Evolutionary conservation across 768 basidiomycete species (phyloP).

Genomic region (Mycena vulgaris): DNA sequence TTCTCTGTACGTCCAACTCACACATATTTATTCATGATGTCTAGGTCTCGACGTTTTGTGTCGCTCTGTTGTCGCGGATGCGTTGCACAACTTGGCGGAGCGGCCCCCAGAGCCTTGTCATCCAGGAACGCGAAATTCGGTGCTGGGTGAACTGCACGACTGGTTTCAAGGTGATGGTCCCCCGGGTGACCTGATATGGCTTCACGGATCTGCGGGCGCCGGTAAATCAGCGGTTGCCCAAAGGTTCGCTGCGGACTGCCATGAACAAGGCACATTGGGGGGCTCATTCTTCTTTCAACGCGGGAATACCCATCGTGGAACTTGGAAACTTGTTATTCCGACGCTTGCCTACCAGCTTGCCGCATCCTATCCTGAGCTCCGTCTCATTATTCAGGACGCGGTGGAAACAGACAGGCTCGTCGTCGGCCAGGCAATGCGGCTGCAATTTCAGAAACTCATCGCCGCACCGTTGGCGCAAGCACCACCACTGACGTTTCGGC

Average conservation of each 20-base stretch:
- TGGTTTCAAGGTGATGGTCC: not conserved
- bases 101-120: conserved; percentile 1
- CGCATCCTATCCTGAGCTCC: conserved; percentile 10
- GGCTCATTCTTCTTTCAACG: conserved; percentile 53
- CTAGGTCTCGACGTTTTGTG: conserved; percentile 47
- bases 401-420: conserved; percentile 33
- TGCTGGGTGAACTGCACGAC: not conserved
- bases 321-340: conserved; percentile 41
- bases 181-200: conserved; percentile 32
- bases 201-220: conserved; percentile 38
- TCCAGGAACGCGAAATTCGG: conserved; percentile 3
- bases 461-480: conserved; percentile 14
- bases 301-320: conserved; percentile 41
- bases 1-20: not conserved
- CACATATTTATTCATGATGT: not conserved
- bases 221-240: conserved; percentile 41
- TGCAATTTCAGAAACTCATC: too few species aligned
- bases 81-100: conserved; percentile 1
- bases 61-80: not conserved
- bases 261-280: conserved; percentile 36
- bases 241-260: conserved; percentile 34
- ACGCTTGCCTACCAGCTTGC: conserved; percentile 47
- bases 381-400: conserved; percentile 13
- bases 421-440: conserved; percentile 9
- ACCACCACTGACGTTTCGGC: not conserved